Evolutionary conservation across 306 rosid genomes (phyloP).

Genomic region (Luffa acutangula): DNA sequence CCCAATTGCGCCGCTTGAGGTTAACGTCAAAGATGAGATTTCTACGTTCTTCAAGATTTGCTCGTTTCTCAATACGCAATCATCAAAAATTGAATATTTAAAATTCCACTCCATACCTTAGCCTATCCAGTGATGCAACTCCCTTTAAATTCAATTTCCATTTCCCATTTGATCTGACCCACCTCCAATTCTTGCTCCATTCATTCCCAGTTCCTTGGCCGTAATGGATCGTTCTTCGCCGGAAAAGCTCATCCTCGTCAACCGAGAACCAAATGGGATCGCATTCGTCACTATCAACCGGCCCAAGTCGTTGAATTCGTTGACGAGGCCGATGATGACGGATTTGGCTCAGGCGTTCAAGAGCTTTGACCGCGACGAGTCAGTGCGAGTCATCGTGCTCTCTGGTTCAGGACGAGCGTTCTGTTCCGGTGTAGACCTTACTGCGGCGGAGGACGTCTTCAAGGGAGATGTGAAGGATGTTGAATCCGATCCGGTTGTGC

Average conservation of each 20-base stretch:
- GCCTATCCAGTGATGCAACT: background rate
- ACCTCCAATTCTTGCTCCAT: background rate
- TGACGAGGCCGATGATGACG: conserved; percentile 58
- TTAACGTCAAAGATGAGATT: background rate
- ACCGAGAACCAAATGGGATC: conserved; percentile 42
- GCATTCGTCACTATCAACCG: conserved; percentile 74
- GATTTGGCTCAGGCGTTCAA: conserved; percentile 66
- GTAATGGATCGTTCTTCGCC: conserved; percentile 29
- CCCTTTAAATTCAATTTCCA: background rate
- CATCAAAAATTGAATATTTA: too few relatives aligned
- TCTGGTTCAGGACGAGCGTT: conserved; percentile 83
- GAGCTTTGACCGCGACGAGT: conserved; percentile 43
- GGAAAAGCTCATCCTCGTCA: conserved; percentile 48
- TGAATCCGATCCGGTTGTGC: conserved; percentile 58
- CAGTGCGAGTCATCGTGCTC: conserved; percentile 56
- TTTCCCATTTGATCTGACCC: background rate
- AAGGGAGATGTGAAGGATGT: conserved; percentile 84
- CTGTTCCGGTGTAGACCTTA: conserved; percentile 88
- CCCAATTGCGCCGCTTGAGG: background rate
- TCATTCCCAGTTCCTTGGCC: background rate
- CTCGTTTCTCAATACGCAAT: background rate
- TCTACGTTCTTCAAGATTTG: background rate
- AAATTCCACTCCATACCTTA: background rate
- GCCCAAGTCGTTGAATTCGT: conserved; percentile 65
- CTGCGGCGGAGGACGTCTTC: conserved; percentile 76